Base-by-base conservation (phyloP, 2,329 filamentous ascomycete genomes). In the Colletotrichum paranaense region DNA sequence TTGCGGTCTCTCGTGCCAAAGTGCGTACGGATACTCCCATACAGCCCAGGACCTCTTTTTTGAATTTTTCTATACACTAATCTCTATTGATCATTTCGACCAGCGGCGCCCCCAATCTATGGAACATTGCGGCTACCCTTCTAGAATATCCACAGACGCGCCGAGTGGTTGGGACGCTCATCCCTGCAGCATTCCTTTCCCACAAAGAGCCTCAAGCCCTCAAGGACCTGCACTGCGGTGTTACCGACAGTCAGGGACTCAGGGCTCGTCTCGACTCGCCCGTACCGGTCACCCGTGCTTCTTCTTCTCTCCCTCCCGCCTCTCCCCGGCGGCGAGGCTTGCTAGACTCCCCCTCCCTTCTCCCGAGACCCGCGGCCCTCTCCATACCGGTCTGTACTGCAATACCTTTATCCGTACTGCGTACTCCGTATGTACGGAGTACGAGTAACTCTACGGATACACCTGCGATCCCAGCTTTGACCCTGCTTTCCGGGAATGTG, bases 401-500 rank as follows among this genome's bases (percentile, higher is more conserved):
- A 7, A 32, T 32, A 11, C 19, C 42, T 46, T 3, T 19, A n/a
- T 46, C 42, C 8, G 42, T 16, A 16, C 35, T 38, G 5, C 35
- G 14, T 38, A 16, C 12, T 38, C 14, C 35, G 35, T 38, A 38
- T 11, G 30, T 32, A 32, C 30, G 30, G 30, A 32, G 30, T 16
- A 16, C 38, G 38, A 19, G 7, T 46, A 46, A n/a, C 42, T n/a
- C 35, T 38, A 38, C 35, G 35, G 35, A 28, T 9, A 46, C 14
- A 24, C 26, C 28, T 64, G 16, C 53, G 8, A 30, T 35, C 62
- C 67, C n/a, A 28, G 49, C 67, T 32, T 56, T 56, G 62, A 59
- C 71, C 67, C 70, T 70, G 60, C 66, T 8, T 35, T 26, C 56
- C 66, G 66, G 66, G 46, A 74, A 52, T 71, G 62, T 73, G 72